Conservation (phyloP, 495 filamentous ascomycete genomes). For the Cryomyces minteri region DNA sequence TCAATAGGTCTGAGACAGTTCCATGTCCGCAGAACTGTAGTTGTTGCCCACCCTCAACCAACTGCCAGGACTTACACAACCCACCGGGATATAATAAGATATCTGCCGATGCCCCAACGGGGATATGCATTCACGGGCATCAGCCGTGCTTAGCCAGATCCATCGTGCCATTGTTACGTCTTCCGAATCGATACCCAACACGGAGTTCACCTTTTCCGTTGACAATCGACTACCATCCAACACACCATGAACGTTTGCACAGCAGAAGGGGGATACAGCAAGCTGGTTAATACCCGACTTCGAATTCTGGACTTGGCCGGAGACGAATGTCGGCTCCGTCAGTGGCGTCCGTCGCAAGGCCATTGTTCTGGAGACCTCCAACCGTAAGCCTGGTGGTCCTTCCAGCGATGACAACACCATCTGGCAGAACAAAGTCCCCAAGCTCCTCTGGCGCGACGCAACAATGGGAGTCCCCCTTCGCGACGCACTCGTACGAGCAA, state of each 20-base stretch:
- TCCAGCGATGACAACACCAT: constrained; percentile 2
- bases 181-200: constrained; percentile 34
- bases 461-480: constrained; percentile 27
- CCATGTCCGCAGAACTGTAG: too few species aligned
- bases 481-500: constrained; percentile 26
- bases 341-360: constrained; percentile 31
- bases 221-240: constrained; percentile 25
- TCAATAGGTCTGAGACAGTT: too few species aligned
- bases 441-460: constrained; percentile 42
- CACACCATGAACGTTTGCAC: constrained; percentile 33
- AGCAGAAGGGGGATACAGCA: constrained; percentile 22
- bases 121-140: constrained; percentile 26
- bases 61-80: too few species aligned
- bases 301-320: constrained; percentile 56
- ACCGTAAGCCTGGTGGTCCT: not conserved
- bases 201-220: constrained; percentile 39
- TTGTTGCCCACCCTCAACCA: too few species aligned
- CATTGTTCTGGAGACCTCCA: not conserved
- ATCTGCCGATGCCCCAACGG: too few species aligned
- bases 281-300: constrained; percentile 68
- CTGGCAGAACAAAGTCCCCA: constrained; percentile 37
- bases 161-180: constrained; percentile 33
- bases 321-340: constrained; percentile 40
- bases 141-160: constrained; percentile 19
- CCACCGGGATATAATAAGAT: too few species aligned